Evolutionary conservation across 139 green algal species (phyloP).

Genomic region (Desmodesmus armatus): DNA sequence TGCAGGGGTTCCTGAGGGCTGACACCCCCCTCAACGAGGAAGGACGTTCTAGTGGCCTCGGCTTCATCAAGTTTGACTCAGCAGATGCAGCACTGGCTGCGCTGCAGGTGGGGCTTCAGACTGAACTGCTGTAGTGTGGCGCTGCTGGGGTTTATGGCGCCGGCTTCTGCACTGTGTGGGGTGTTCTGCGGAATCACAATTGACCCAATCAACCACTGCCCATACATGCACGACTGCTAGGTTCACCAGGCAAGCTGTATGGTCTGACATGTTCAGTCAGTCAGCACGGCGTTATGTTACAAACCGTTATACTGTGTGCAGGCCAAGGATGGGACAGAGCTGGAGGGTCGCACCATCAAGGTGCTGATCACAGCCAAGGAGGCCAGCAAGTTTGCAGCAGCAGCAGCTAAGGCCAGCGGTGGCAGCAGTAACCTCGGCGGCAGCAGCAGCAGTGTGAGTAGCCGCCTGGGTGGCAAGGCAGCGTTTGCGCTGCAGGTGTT

Average conservation of each 20-base stretch:
- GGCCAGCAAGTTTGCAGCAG: background rate
- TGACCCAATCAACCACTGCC: background rate
- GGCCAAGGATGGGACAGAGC: background rate
- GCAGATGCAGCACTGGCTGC: background rate
- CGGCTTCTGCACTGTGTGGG: background rate
- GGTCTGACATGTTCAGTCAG: background rate
- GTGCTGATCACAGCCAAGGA: background rate
- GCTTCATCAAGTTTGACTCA: background rate
- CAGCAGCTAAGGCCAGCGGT: background rate
- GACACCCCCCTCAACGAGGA: slow-evolving; percentile 17
- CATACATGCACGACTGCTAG: background rate
- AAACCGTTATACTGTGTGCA: background rate
- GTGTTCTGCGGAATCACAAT: background rate
- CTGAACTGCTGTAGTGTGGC: background rate
- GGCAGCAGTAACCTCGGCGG: background rate
- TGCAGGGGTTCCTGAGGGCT: no score
- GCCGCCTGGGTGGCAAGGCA: no score
- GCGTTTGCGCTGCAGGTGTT: background rate
- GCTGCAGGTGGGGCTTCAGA: background rate
- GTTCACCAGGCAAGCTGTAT: background rate
- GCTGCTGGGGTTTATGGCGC: background rate
- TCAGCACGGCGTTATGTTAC: background rate
- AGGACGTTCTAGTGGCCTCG: background rate
- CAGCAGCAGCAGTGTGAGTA: background rate
- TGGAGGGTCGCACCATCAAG: background rate